Evolutionary conservation across 305 asterid species (phyloP).

Genomic region (Ajuga reptans): DNA sequence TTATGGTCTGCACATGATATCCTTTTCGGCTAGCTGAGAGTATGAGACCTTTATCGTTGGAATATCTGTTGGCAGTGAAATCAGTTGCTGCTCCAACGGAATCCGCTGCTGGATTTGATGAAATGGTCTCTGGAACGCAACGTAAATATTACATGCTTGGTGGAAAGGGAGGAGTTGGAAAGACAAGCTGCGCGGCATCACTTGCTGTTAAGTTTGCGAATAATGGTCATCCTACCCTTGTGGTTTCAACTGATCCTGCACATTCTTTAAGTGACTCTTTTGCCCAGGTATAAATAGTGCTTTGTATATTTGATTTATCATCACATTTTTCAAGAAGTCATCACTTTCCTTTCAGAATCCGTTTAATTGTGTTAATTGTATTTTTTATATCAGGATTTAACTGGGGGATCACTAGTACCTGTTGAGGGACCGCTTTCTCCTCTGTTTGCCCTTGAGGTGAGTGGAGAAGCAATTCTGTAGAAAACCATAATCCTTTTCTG

Average conservation of each 20-base stretch:
- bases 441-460: conserved; percentile 93
- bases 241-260: conserved; percentile 99
- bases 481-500: neutral
- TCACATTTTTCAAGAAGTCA: neutral
- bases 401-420: conserved; percentile 75
- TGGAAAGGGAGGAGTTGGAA: conserved; percentile 98
- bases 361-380: conserved; percentile 21
- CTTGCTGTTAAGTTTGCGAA: conserved; percentile 97
- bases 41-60: neutral
- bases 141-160: conserved; percentile 99
- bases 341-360: neutral
- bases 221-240: conserved; percentile 90
- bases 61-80: conserved; percentile 50
- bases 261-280: conserved; percentile 97
- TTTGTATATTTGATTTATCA: neutral
- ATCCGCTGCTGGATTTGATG: conserved; percentile 65
- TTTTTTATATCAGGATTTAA: conserved; percentile 60
- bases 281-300: conserved; percentile 64
- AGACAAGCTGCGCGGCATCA: conserved; percentile 96
- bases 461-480: conserved; percentile 23
- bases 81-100: conserved; percentile 71
- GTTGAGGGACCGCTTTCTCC: conserved; percentile 91
- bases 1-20: neutral
- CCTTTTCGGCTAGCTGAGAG: conserved; percentile 13
- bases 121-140: conserved; percentile 80